phyloP scores from a whole-genome alignment of 768 basidiomycete genomes.

The Multifurca ochricompacta region DNA sequence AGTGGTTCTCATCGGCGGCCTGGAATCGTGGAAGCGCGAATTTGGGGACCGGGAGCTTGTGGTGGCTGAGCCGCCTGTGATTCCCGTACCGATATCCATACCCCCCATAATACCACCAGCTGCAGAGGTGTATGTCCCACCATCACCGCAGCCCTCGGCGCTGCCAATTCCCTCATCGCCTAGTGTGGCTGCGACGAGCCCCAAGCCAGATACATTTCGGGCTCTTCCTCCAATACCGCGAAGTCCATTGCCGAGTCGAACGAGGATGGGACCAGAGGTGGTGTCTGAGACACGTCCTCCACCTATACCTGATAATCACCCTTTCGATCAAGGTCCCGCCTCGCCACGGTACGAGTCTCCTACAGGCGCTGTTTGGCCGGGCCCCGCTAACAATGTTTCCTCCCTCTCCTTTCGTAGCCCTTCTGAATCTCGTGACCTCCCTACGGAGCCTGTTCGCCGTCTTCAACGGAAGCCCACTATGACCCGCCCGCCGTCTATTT shows the following conservation, averaged over 20 bases:
- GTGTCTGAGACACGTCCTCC: slow-evolving; percentile 23
- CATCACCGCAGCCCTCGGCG: slow-evolving; percentile 1
- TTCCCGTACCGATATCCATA: not conserved
- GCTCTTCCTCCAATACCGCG: slow-evolving; percentile 9
- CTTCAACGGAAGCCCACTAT: slow-evolving; percentile 21
- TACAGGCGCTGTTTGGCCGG: not conserved
- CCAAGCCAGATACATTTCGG: slow-evolving; percentile 6
- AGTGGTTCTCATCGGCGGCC: slow-evolving; percentile 77
- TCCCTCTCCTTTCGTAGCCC: slow-evolving; percentile 8
- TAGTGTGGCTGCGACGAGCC: not conserved
- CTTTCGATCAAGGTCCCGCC: slow-evolving; percentile 34
- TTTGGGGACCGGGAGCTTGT: slow-evolving; percentile 38
- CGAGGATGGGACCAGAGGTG: slow-evolving; percentile 15
- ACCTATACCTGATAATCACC: slow-evolving; percentile 3
- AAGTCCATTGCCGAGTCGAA: slow-evolving; percentile 13
- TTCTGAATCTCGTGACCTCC: slow-evolving; percentile 10
- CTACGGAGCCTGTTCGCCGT: slow-evolving; percentile 15
- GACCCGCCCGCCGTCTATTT: slow-evolving; percentile 15
- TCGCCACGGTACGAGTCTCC: slow-evolving; percentile 35
- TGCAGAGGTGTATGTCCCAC: not conserved
- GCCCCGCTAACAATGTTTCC: not conserved
- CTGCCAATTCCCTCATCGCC: not conserved
- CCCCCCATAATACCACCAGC: not conserved
- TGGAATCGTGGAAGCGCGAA: slow-evolving; percentile 69
- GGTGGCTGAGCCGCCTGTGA: slow-evolving; percentile 19